Evolutionary conservation across 495 filamentous ascomycete genomes (phyloP), one percentile per base, ranked within the genome.

Genomic region (Penicillium fimorum): DNA sequence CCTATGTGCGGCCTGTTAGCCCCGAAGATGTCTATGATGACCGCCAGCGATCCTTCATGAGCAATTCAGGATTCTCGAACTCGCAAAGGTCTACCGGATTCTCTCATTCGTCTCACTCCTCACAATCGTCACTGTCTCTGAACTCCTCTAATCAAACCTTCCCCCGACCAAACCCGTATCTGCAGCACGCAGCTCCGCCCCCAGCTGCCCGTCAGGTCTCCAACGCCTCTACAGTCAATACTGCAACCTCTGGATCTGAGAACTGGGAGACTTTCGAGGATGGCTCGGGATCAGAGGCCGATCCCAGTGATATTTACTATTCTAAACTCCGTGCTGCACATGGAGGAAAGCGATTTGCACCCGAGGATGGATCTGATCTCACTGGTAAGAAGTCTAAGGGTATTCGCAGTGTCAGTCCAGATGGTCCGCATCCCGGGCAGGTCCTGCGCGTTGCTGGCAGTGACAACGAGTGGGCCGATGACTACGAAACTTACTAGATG

Each of bases 201-300:
- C 77, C 80, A 27, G 77, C 79, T 17, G 79, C 75, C 32, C 75
- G 89, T 55, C 87, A 92, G 58, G 85, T 86, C n/a, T 91, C 89
- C 4, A 85, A 83, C 56, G 83, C 85, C 9, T 88, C 85, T 3
- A 81, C 81, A 15, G 67, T 76, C 29, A 82, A 80, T 57, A 90
- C 87, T 1, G 77, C 74, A 4, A 79, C 86, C 3, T 87, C 88
- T 11, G 90, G 90, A 3, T 93, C 89, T 0, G 92, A 96, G 72
- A 97, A 97, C 69, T 97, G 92, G 92, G 91, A 97, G 75, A 95
- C 90, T 22, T 96, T 91, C 57, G 88, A 91, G 59, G 87, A 90
- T 67, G 83, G 79, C 40, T 87, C 84, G 4, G 90, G 87, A 51
- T 87, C 87, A 0, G 90, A 94, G 60, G 71, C 70, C 32, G 91